phyloP scores from a whole-genome alignment of 176 grass and related monocot genomes.

The Oropetium thomaeum region DNA sequence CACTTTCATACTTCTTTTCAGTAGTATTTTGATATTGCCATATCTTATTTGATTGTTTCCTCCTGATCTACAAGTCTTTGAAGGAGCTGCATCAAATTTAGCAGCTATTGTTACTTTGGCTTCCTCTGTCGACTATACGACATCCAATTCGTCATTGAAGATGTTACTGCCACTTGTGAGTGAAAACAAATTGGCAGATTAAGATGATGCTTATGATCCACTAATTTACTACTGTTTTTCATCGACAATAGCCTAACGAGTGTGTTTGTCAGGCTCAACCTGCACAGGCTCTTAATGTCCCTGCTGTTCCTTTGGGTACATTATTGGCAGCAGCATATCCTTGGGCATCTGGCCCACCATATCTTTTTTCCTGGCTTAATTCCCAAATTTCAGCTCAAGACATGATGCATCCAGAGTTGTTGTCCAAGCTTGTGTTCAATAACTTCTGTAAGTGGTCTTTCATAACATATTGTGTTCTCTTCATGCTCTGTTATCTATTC shows the following conservation, averaged over 20 bases:
- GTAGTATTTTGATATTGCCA: background rate
- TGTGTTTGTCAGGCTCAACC: slow-evolving; percentile 56
- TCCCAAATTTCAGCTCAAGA: slow-evolving; percentile 74
- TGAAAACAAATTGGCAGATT: slow-evolving; percentile 3
- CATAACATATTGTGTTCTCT: background rate
- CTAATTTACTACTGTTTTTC: background rate
- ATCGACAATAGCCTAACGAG: background rate
- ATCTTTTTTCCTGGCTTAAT: slow-evolving; percentile 85
- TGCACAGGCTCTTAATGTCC: slow-evolving; percentile 73
- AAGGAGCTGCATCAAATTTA: slow-evolving; percentile 45
- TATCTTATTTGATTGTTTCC: slow-evolving; percentile 16
- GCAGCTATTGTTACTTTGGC: slow-evolving; percentile 70
- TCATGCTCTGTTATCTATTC: background rate
- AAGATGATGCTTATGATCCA: background rate
- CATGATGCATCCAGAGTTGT: slow-evolving; percentile 79
- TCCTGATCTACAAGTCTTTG: slow-evolving; percentile 40
- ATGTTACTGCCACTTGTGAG: slow-evolving; percentile 79
- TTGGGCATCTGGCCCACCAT: slow-evolving; percentile 57
- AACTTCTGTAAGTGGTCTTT: slow-evolving; percentile 62
- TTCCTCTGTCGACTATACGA: slow-evolving; percentile 82
- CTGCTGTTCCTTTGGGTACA: slow-evolving; percentile 65
- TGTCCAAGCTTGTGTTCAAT: slow-evolving; percentile 78
- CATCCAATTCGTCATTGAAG: slow-evolving; percentile 77
- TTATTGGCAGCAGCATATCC: slow-evolving; percentile 73
- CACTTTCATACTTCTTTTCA: background rate